Evolutionary conservation across 2,329 filamentous ascomycete species (phyloP).

Genomic region (Hypoxylon sp.): DNA sequence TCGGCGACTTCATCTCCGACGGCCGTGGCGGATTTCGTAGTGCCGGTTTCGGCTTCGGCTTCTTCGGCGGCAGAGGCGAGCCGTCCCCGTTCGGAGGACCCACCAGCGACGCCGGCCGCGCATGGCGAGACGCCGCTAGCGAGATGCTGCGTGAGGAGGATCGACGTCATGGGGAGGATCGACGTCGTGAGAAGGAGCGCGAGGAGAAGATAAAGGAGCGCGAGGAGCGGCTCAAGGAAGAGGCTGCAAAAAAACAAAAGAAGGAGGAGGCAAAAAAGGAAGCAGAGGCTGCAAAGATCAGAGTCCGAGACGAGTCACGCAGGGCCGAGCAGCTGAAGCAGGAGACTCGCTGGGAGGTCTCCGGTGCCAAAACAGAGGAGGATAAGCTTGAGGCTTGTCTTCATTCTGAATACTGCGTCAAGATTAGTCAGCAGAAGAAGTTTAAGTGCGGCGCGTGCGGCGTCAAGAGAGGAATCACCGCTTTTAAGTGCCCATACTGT

Average conservation of each 20-base stretch:
- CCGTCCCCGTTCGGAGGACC: neutral
- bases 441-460: constrained; percentile 43
- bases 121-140: neutral
- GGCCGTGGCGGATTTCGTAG: no score
- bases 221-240: constrained; percentile 1
- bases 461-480: constrained; percentile 40
- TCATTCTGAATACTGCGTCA: constrained; percentile 43
- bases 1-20: no score
- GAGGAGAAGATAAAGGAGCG: neutral
- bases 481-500: constrained; percentile 46
- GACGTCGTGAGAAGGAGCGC: neutral
- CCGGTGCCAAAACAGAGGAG: constrained; percentile 32
- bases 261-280: constrained; percentile 24
- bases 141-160: neutral
- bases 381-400: constrained; percentile 40
- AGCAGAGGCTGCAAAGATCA: constrained; percentile 18
- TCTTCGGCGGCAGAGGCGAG: neutral
- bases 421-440: constrained; percentile 40
- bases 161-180: constrained; percentile 7
- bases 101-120: neutral
- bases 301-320: constrained; percentile 3
- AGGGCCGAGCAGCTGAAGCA: constrained; percentile 34
- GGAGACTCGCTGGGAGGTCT: constrained; percentile 37
- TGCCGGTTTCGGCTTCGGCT: no score
- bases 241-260: constrained; percentile 8